Base-by-base conservation (phyloP, 768 basidiomycete genomes). In the Cyclocybe aegerita region DNA sequence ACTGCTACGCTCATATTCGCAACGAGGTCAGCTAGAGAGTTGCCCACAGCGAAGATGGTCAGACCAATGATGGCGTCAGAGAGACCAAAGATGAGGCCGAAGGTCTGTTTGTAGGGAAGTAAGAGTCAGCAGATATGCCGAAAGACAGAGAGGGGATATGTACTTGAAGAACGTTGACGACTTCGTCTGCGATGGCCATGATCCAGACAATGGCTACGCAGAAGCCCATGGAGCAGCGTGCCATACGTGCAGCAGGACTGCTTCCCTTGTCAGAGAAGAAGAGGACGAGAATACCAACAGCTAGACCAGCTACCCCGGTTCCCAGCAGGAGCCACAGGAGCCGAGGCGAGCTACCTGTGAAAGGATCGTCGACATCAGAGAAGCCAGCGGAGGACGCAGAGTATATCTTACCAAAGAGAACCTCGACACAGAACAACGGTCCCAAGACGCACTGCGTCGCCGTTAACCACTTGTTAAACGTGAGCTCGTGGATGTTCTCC, bases 21-120 rank as follows among this genome's bases (percentile, higher is more conserved):
- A 5, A 99, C 95, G 15, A 98, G 81, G 69, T 99, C 97, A 0
- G 95, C 96, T 4, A 97, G 79, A 10, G 93, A 96, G 67, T 98
- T 98, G 17, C 97, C 96, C 29, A 98, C 80, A 1, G 96, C 97
- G 56, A 99, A 99, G 52, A 99, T 88, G 1, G 96, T 98, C 37
- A 99, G 71, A 9, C 96, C 96, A 49, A 99, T 90, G 64, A 99
- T 96, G 39, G 97, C 94, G 62, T 98, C 95, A 11, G 94, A 97
- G 17, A 99, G 77, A 2, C 95, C 96, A 62, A 99, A 90, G 45
- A 98, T 90, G 63, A 88, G 82, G 5, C 96, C 97, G 58, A 97
- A 88, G 0, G 92, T 88, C 93, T 98, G 36, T n/a, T 34, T 6
- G 48, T 3, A 23, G n/a, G n/a, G n/a, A n/a, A 15, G 36, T 17